A percentile compares a stretch with the other conserved stretches of the same genome.
These are phyloP conservation scores for Gleditsia sinensis DNA, from an alignment of 306 rosid species.

Conservation along the genomic window DNA sequence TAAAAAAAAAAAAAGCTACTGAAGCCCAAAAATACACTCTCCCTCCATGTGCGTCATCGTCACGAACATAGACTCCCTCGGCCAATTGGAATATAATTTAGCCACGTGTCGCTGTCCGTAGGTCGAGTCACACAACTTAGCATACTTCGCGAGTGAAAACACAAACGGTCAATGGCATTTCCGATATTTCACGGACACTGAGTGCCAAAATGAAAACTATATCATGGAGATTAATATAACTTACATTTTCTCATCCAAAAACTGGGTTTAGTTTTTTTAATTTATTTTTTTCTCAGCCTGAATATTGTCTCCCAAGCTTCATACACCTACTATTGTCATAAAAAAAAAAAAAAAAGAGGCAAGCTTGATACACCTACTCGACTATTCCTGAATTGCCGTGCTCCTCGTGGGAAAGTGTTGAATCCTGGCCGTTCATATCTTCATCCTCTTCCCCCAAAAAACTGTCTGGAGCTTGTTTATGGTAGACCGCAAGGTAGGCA, in stretches of 20 bases:
- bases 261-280: too few relatives aligned
- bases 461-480: not conserved
- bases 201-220: not conserved
- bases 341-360: too few relatives aligned
- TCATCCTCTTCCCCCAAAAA: not conserved
- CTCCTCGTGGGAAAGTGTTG: not conserved
- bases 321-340: too few relatives aligned
- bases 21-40: too few relatives aligned
- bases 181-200: not conserved
- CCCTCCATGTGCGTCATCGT: too few relatives aligned
- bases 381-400: constrained; percentile 9
- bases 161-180: constrained; percentile 27
- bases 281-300: too few relatives aligned
- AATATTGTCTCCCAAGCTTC: constrained; percentile 11
- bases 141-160: not conserved
- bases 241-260: constrained; percentile 3
- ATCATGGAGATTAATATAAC: constrained; percentile 5
- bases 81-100: too few relatives aligned
- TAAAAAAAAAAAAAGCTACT: too few relatives aligned
- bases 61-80: too few relatives aligned
- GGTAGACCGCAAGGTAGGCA: not conserved
- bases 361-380: not conserved
- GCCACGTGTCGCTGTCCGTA: not conserved
- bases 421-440: constrained; percentile 10
- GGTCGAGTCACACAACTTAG: not conserved